Evolutionary conservation across 192 early-diverging fungal species (phyloP).

Genomic region (Thoreauomyces humboldtii): DNA sequence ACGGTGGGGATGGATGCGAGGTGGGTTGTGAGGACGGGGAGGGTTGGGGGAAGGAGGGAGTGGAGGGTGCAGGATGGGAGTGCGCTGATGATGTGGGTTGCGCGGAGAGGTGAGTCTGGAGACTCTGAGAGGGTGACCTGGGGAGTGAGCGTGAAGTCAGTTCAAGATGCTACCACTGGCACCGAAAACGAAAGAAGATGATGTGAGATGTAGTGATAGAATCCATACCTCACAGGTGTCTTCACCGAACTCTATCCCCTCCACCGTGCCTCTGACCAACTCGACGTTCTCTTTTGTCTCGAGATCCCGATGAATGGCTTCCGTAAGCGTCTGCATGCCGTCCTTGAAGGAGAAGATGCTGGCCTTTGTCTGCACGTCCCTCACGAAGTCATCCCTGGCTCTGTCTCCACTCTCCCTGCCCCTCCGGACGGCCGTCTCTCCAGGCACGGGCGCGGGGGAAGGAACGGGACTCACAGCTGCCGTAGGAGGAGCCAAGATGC

Average conservation of each 20-base stretch:
- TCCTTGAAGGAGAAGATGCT: slow-evolving; percentile 83
- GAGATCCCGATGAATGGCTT: slow-evolving; percentile 56
- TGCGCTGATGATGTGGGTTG: slow-evolving; percentile 65
- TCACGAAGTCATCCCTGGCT: slow-evolving; percentile 56
- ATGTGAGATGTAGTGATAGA: too few relatives aligned
- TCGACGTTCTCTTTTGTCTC: slow-evolving; percentile 53
- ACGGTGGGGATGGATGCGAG: slow-evolving; percentile 65
- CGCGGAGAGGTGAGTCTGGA: slow-evolving; percentile 7
- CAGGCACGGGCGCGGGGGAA: slow-evolving; percentile 3
- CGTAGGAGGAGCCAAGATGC: slow-evolving; percentile 6
- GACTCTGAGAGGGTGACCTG: neutral
- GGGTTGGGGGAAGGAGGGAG: slow-evolving; percentile 36
- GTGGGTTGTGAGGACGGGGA: slow-evolving; percentile 27
- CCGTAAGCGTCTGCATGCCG: slow-evolving; percentile 71
- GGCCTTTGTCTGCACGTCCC: slow-evolving; percentile 47
- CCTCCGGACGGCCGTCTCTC: too few relatives aligned
- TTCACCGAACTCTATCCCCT: slow-evolving; percentile 29
- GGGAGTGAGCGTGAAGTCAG: too few relatives aligned
- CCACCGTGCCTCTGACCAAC: slow-evolving; percentile 48
- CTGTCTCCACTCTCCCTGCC: slow-evolving; percentile 23
- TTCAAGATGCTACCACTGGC: neutral
- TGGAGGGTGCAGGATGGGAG: slow-evolving; percentile 58
- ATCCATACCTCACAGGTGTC: too few relatives aligned
- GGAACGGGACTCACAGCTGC: neutral
- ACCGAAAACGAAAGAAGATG: neutral